Evolutionary conservation across 2,329 filamentous ascomycete genomes (phyloP), one percentile per base, ranked within the genome.

Genomic region (Hawksworthiomyces lignivorus): DNA sequence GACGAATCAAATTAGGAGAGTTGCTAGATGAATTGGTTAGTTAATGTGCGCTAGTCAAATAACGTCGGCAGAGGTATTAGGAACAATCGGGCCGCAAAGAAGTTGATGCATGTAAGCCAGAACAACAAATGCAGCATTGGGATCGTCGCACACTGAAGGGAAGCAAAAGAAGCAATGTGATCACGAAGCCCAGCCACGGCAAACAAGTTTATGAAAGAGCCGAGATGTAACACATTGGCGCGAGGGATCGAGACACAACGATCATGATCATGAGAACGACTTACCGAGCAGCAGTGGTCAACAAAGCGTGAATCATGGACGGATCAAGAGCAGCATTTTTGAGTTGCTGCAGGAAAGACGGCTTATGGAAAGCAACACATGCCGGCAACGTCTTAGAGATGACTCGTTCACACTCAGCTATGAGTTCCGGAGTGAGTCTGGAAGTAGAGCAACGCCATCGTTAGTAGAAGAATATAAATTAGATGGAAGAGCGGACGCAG

Each of bases 341-440:
- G 38, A 79, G 65, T 55, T 77, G 75, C 58, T 76, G 72, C 26
- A 79, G 57, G 57, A 78, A 78, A 3, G 74, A 74, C 7, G 75
- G 74, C 61, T 77, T 78, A 62, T 79, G 75, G 55, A 79, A 79
- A 53, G 74, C 75, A 31, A 79, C 73, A 54, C 73, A 78, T 48
- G 75, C 73, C 29, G 75, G 75, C 51, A 78, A 68, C 12, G 73
- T 76, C 63, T 76, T 78, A 52, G 68, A 70, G 52, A 79, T 71
- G 54, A 78, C 73, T 44, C 74, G 68, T 60, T 79, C 75, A 56
- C 73, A 77, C 60, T 79, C 75, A 50, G 67, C 61, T 47, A 77
- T 63, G 47, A 77, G 62, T 55, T 79, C 75, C 39, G 75, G 73
- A 8, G 73, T 76, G 39, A 79, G 58, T 50, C 67, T 70, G 51